Evolutionary conservation across 192 early-diverging fungal species (phyloP), one percentile per base, ranked within the genome.

Genomic region (Gigaspora rosea): DNA sequence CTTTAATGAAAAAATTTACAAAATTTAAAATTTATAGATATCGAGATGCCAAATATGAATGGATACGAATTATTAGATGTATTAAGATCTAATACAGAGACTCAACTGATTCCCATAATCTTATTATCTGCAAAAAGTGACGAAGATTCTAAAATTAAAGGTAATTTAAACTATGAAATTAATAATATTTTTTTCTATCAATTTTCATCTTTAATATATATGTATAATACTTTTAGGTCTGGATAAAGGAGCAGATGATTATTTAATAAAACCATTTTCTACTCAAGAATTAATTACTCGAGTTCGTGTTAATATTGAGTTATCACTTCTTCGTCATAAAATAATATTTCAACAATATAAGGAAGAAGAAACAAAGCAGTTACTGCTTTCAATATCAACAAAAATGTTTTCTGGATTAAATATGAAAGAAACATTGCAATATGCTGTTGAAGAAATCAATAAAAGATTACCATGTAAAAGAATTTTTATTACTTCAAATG

Each of bases 191-290:
- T 27, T 27, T 27, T 27, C 1, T 27, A 27, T 27, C 27, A 27
- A 27, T 27, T 27, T 27, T 27, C 27, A 27, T 27, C 27, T 27
- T 27, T 27, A 27, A 27, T 27, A 27, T 27, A 27, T 27, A 27
- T 27, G 27, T 27, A 27, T 27, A 27, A 27, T 27, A 27, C 27
- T 27, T 27, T 27, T 27, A 27, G 27, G 27, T 27, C 51, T 91
- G 35, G 79, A 84, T 32, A 76, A 79, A 2, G 90, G 90, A 35
- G 90, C 90, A 0, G 90, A 91, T 76, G 90, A 91, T 35, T 89
- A 86, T 79, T 71, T 12, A 75, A 80, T 16, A 79, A 82, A 51
- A 88, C 10, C 27, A 27, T 27, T 27, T 27, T 27, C 27, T 27
- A 27, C 27, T 27, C 27, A 27, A 27, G 27, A 27, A 27, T 27